Conservation (phyloP, 1,139 yeast species). For the Kurtzmaniella quercitrusa region DNA sequence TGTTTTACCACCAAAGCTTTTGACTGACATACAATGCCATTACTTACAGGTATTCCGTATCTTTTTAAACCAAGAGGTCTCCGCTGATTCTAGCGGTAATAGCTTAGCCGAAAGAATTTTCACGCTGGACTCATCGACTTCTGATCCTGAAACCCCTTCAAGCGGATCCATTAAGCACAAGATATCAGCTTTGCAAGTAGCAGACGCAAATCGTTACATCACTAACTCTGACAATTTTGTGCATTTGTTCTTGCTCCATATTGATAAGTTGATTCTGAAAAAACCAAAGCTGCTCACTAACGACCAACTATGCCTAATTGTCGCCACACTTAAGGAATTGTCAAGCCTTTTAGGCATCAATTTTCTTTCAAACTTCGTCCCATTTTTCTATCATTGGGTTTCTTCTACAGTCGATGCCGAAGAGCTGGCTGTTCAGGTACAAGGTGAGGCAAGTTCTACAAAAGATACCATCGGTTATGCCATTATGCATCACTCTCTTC, state of each 20-base stretch:
- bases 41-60: conserved; percentile 32
- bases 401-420: conserved; percentile 15
- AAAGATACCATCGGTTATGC: conserved; percentile 37
- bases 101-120: background rate
- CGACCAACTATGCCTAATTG: conserved; percentile 20
- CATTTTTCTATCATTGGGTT: conserved; percentile 46
- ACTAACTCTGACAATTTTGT: conserved; percentile 34
- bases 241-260: conserved; percentile 28
- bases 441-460: conserved; percentile 14
- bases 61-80: conserved; percentile 33
- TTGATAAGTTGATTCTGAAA: conserved; percentile 28
- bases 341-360: conserved; percentile 41
- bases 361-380: conserved; percentile 42
- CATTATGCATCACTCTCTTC: conserved; percentile 23
- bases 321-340: conserved; percentile 26
- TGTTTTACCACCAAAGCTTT: conserved; percentile 20
- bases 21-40: conserved; percentile 27
- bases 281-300: conserved; percentile 10
- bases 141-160: conserved; percentile 3
- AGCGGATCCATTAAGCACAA: conserved; percentile 4
- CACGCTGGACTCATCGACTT: background rate
- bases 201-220: conserved; percentile 38
- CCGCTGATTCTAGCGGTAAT: conserved; percentile 8
- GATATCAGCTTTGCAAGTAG: conserved; percentile 11
- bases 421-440: background rate